phyloP scores from a whole-genome alignment of 2,329 filamentous ascomycete species.

The Pseudocercospora vitis region DNA sequence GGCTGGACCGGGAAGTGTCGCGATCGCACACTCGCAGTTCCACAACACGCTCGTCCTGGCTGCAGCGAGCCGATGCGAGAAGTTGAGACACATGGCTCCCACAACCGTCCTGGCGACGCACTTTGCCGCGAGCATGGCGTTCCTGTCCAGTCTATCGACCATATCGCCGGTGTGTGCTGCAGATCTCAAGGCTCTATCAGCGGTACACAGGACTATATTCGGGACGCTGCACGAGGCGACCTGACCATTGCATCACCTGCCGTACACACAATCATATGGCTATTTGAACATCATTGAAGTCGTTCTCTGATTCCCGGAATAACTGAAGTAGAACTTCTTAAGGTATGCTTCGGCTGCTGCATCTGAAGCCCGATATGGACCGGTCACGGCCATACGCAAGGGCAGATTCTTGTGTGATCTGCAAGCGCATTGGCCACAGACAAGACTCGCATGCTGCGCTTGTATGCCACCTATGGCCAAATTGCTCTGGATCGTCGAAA shows the following conservation, averaged over 20 bases:
- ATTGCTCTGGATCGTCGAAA: too few species aligned
- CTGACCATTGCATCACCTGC: not conserved
- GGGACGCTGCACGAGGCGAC: not conserved
- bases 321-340: too few species aligned
- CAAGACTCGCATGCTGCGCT: too few species aligned
- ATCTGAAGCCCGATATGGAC: too few species aligned
- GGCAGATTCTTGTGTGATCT: too few species aligned
- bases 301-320: too few species aligned
- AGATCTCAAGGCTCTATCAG: not conserved
- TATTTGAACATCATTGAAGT: too few species aligned
- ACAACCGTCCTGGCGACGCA: not conserved
- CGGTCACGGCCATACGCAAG: too few species aligned
- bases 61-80: slow-evolving; percentile 64
- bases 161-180: slow-evolving; percentile 66
- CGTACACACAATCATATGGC: too few species aligned
- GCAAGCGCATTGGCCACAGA: too few species aligned
- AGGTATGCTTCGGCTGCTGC: too few species aligned
- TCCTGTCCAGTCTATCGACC: slow-evolving; percentile 66
- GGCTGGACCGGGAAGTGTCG: slow-evolving; percentile 85
- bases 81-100: slow-evolving; percentile 56
- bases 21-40: slow-evolving; percentile 91
- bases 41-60: slow-evolving; percentile 84
- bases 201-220: not conserved
- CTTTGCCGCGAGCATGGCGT: slow-evolving; percentile 57
- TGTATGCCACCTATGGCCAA: too few species aligned